These are phyloP conservation scores for Pterocarpus macrocarpus DNA, from an alignment of 306 rosid genomes.

Conservation along the genomic window DNA sequence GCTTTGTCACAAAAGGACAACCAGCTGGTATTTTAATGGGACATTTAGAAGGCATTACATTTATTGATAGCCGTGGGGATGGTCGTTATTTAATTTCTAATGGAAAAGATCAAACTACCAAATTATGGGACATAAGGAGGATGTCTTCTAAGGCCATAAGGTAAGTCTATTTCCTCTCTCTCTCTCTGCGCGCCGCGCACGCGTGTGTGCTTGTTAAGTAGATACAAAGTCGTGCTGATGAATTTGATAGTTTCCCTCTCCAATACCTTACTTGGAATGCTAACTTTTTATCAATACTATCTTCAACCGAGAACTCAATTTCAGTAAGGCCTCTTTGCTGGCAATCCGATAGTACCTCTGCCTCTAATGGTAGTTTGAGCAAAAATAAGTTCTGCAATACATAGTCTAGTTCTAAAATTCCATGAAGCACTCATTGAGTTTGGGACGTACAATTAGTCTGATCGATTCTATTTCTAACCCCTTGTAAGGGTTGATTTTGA, in stretches of 20 bases:
- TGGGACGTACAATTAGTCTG: neutral
- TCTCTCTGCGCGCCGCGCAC: neutral
- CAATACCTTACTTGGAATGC: too few species aligned
- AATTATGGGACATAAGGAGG: slow-evolving; percentile 94
- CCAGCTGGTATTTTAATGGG: slow-evolving; percentile 87
- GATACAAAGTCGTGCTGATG: too few species aligned
- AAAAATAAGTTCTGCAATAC: neutral
- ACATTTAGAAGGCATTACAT: slow-evolving; percentile 89
- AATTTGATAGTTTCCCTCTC: too few species aligned
- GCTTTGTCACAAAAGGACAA: slow-evolving; percentile 67
- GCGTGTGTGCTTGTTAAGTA: too few species aligned
- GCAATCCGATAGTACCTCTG: neutral
- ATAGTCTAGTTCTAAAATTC: neutral
- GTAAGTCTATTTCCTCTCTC: slow-evolving; percentile 50
- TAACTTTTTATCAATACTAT: neutral
- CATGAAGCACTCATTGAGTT: neutral
- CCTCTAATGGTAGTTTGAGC: neutral
- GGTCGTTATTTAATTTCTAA: slow-evolving; percentile 92
- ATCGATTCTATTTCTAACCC: slow-evolving; percentile 10
- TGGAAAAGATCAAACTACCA: slow-evolving; percentile 93
- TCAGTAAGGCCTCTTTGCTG: neutral
- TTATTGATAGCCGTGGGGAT: slow-evolving; percentile 89
- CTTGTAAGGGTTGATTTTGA: neutral
- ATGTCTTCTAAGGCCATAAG: slow-evolving; percentile 69
- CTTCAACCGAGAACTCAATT: too few species aligned